phyloP scores from a whole-genome alignment of 2,329 filamentous ascomycete species.

The Verticillium albo-atrum region DNA sequence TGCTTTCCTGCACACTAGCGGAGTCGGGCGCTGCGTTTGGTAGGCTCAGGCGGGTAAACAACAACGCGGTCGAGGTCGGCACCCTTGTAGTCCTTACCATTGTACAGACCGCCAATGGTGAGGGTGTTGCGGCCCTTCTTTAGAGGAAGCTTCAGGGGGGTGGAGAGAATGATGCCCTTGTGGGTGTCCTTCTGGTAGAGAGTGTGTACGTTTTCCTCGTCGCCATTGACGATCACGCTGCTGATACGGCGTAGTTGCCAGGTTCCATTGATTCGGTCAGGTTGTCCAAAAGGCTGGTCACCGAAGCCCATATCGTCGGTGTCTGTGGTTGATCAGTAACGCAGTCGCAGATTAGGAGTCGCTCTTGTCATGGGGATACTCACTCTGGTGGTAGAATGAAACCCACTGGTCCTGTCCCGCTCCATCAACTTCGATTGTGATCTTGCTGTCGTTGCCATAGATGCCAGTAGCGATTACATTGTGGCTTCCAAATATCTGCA shows the following conservation, averaged over 20 bases:
- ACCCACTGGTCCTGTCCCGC: slow-evolving; percentile 45
- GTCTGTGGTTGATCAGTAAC: no score
- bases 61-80: slow-evolving; percentile 56
- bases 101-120: slow-evolving; percentile 51
- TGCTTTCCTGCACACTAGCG: no score
- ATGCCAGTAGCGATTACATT: slow-evolving; percentile 43
- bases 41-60: slow-evolving; percentile 51
- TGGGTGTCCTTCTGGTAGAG: slow-evolving; percentile 48
- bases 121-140: slow-evolving; percentile 51
- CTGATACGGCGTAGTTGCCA: slow-evolving; percentile 58
- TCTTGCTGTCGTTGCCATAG: slow-evolving; percentile 43
- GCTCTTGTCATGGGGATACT: no score
- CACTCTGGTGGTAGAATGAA: slow-evolving; percentile 40
- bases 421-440: slow-evolving; percentile 43
- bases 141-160: slow-evolving; percentile 49
- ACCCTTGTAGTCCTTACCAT: slow-evolving; percentile 52
- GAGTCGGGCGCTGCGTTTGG: no score
- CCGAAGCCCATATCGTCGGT: slow-evolving; percentile 59
- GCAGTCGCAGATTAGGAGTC: no score
- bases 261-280: slow-evolving; percentile 54
- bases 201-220: slow-evolving; percentile 35
- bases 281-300: slow-evolving; percentile 47
- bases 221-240: slow-evolving; percentile 54
- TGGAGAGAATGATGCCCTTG: slow-evolving; percentile 56
- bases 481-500: slow-evolving; percentile 35